phyloP scores from a whole-genome alignment of 345 rosid species.

The Chamaenerion angustifolium region DNA sequence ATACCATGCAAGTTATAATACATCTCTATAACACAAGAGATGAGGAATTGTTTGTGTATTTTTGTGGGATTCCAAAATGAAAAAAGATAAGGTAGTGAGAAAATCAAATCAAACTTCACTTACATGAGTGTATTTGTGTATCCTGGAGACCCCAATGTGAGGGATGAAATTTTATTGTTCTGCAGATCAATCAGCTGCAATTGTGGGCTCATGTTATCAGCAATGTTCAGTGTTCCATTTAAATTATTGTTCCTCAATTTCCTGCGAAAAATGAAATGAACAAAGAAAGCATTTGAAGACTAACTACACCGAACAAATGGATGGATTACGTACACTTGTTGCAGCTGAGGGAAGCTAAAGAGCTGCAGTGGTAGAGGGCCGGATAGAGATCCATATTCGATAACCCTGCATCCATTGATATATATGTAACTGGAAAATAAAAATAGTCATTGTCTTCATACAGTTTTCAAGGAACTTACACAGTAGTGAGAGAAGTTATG shows the following conservation, averaged over 20 bases:
- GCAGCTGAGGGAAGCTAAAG: conserved; percentile 8
- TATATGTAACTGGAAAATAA: not conserved
- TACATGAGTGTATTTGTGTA: conserved; percentile 42
- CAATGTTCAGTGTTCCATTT: conserved; percentile 21
- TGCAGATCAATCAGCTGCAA: conserved; percentile 19
- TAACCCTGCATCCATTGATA: conserved; percentile 6
- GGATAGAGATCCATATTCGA: conserved; percentile 9
- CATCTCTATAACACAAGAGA: too few relatives aligned
- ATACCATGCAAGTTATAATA: not conserved
- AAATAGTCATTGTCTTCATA: too few relatives aligned
- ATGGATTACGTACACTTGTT: conserved; percentile 6
- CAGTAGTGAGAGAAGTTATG: conserved; percentile 3
- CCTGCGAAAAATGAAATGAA: conserved; percentile 5
- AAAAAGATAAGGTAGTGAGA: not conserved
- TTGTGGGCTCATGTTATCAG: conserved; percentile 5
- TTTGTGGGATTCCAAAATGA: too few relatives aligned
- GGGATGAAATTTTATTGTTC: conserved; percentile 11
- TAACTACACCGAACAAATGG: not conserved
- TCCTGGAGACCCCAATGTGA: conserved; percentile 6
- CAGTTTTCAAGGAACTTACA: too few relatives aligned
- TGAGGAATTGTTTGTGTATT: too few relatives aligned
- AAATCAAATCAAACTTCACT: conserved; percentile 6
- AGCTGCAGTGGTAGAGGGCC: conserved; percentile 9
- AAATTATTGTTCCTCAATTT: conserved; percentile 17
- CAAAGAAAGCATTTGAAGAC: not conserved